phyloP scores from a whole-genome alignment of 441 rosid genomes.

The Syzygium syzygioides region DNA sequence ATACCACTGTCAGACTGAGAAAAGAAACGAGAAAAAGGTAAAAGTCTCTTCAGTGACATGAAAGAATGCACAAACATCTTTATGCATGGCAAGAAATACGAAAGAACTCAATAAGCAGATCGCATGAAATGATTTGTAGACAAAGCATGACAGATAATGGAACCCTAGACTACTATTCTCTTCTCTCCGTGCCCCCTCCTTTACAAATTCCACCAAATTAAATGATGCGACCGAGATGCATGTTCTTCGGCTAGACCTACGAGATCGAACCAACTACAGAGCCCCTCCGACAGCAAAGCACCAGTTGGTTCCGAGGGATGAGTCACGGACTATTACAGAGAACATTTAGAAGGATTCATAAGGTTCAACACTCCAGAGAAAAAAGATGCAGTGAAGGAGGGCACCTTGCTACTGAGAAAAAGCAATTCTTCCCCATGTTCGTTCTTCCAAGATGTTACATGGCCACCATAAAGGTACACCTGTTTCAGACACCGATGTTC shows the following conservation, averaged over 20 bases:
- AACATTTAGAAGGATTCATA: not conserved
- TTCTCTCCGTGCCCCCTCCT: not conserved
- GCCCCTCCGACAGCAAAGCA: not conserved
- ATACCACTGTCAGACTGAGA: not conserved
- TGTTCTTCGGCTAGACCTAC: not conserved
- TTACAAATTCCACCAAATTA: not conserved
- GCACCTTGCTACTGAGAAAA: slow-evolving; percentile 59
- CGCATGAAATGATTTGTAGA: not conserved
- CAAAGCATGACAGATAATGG: not conserved
- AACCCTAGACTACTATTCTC: not conserved
- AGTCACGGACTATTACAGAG: not conserved
- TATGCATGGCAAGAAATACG: not conserved
- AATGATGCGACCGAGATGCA: not conserved
- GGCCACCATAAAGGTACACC: slow-evolving; percentile 59
- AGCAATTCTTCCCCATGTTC: slow-evolving; percentile 54
- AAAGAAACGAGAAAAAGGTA: not conserved
- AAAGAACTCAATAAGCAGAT: not conserved
- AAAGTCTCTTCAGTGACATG: not conserved
- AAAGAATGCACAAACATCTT: not conserved
- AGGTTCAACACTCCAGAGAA: not conserved
- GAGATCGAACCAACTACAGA: not conserved
- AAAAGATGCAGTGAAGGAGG: not conserved
- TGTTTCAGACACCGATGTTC: slow-evolving; percentile 5
- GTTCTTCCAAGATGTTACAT: slow-evolving; percentile 68
- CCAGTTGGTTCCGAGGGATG: not conserved